Evolutionary conservation across 2,329 filamentous ascomycete genomes (phyloP).

Genomic region (Thielaviopsis euricoi): DNA sequence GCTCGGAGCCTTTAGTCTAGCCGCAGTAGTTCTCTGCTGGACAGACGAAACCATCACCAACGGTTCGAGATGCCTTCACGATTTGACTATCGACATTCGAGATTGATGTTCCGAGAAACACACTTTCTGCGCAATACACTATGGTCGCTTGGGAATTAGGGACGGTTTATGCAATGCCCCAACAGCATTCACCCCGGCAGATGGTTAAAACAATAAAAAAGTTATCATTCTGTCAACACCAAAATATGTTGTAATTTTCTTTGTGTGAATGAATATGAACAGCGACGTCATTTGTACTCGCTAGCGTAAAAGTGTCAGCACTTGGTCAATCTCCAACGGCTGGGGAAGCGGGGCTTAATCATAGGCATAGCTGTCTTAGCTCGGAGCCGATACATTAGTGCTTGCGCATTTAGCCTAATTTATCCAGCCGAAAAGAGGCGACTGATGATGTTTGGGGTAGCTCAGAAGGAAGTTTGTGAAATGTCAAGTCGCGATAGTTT

Average conservation of each 20-base stretch:
- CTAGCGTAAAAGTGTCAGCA: neutral
- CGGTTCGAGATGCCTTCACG: neutral
- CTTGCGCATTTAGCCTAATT: neutral
- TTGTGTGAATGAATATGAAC: neutral
- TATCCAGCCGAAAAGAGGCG: neutral
- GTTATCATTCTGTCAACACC: conserved; percentile 6
- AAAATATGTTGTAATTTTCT: neutral
- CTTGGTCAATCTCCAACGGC: neutral
- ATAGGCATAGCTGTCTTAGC: neutral
- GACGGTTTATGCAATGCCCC: conserved; percentile 4
- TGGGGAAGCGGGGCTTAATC: neutral
- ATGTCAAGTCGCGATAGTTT: neutral
- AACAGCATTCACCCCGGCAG: conserved; percentile 1
- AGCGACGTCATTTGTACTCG: neutral
- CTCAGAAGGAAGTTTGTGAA: neutral
- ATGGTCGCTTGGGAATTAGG: conserved; percentile 9
- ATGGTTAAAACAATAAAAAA: conserved; percentile 5
- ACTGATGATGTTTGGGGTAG: neutral
- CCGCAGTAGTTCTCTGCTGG: neutral
- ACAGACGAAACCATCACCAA: neutral
- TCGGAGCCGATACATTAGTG: neutral
- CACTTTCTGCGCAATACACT: conserved; percentile 6
- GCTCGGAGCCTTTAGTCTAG: conserved; percentile 2
- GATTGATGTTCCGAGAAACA: conserved; percentile 11
- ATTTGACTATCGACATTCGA: conserved; percentile 3